Percentiles rank a stretch among this genome's conserved stretches.
These are phyloP conservation scores for Diaporthe ampelina DNA, from an alignment of 2,329 filamentous ascomycete species.

Conservation along the genomic window DNA sequence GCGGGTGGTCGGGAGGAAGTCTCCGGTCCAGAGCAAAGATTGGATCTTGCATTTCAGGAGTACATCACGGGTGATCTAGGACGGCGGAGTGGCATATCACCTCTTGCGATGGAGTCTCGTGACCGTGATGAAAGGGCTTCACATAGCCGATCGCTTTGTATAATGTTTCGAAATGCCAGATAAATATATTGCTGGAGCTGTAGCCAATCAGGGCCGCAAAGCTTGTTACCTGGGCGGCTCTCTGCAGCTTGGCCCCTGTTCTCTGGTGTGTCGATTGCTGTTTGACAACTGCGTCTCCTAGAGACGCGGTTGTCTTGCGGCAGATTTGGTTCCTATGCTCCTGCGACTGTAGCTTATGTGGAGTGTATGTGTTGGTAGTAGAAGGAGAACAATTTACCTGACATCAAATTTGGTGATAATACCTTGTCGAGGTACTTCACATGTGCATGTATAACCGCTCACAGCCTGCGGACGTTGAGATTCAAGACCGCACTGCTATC, in stretches of 20 bases:
- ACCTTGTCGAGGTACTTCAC: no score
- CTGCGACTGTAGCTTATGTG: no score
- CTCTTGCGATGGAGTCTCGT: slow-evolving; percentile 20
- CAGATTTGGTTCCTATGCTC: no score
- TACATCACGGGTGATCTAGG: slow-evolving; percentile 30
- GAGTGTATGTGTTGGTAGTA: not conserved
- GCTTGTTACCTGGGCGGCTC: not conserved
- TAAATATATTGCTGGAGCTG: slow-evolving; percentile 27
- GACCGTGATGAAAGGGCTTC: slow-evolving; percentile 1
- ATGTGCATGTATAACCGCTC: no score
- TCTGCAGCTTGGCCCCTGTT: not conserved
- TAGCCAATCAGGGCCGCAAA: slow-evolving; percentile 9
- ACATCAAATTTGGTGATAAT: no score
- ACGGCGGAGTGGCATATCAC: slow-evolving; percentile 18
- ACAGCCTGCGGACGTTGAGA: no score
- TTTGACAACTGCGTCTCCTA: not conserved
- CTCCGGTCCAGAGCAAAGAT: slow-evolving; percentile 29
- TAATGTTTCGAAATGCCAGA: slow-evolving; percentile 33
- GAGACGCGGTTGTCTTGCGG: no score
- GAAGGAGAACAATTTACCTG: not conserved
- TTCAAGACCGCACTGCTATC: not conserved
- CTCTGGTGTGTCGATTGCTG: no score
- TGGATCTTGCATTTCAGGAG: slow-evolving; percentile 33
- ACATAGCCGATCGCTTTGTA: slow-evolving; percentile 30
- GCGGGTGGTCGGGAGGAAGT: not conserved